Percentiles rank a stretch among this genome's conserved stretches.
phyloP scores from a whole-genome alignment of 345 rosid species.

The Brassica rapa region DNA sequence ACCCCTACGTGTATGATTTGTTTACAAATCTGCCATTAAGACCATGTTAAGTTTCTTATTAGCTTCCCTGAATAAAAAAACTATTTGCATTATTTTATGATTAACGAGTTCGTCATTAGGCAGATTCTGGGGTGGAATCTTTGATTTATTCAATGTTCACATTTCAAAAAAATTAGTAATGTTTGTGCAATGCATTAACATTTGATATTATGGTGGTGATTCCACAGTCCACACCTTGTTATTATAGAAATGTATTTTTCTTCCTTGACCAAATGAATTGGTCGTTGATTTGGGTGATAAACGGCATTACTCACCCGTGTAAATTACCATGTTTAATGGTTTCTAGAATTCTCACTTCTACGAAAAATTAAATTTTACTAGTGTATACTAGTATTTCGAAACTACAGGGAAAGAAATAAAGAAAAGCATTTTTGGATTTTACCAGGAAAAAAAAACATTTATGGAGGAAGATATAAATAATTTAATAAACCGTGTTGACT shows the following conservation, averaged over 20 bases:
- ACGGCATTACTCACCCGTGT: constrained; percentile 1
- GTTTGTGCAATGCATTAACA: constrained; percentile 3
- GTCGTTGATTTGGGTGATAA: neutral
- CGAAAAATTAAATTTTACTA: too few species aligned
- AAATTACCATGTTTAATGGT: neutral
- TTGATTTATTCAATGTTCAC: constrained; percentile 10
- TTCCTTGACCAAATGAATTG: constrained; percentile 11
- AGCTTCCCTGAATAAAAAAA: constrained; percentile 3
- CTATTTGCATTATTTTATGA: neutral
- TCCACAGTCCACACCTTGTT: neutral
- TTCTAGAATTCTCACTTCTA: neutral
- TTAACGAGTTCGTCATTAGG: constrained; percentile 8
- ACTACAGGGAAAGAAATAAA: neutral
- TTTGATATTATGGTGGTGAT: neutral
- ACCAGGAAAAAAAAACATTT: neutral
- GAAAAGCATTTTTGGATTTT: neutral
- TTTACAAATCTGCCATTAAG: constrained; percentile 29
- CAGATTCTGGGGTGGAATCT: constrained; percentile 27
- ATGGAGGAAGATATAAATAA: neutral
- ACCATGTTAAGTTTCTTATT: constrained; percentile 35
- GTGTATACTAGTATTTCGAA: neutral
- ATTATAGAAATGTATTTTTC: neutral
- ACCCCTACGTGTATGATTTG: constrained; percentile 14
- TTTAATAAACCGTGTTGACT: constrained; percentile 6
- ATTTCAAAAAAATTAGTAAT: neutral